Base-by-base conservation (phyloP, 1,284 basidiomycete genomes). In the Crucibulum cyathiforme region DNA sequence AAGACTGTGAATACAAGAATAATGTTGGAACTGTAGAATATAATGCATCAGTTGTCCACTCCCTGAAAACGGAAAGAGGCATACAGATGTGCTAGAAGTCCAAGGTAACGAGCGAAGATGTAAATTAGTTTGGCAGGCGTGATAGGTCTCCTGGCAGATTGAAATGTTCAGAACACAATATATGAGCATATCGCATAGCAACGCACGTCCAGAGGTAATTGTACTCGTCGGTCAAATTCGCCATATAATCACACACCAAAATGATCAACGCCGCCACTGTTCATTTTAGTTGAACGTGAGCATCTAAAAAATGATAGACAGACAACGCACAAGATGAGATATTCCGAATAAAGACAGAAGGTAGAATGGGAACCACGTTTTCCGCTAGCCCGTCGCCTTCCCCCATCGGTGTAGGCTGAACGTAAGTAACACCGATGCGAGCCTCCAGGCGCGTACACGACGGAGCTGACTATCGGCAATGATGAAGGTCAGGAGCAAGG, bases 171-270 rank as follows among this genome's bases (percentile, higher is more conserved):
- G n/a, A 46, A 24, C 35, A 51, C 46, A 45, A 13, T 17, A 38
- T 2, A 31, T 9, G 15, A 19, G 36, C 36, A 15, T 10, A 31
- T 35, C n/a, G 38, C 45, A 37, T 36, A 51, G 50, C 19, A 7
- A 65, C 66, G 8, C 36, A 61, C 67, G 57, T 61, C 67, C 66
- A 69, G 41, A 69, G 62, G 37, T 59, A 63, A 34, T 53, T 53
- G 15, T 58, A 57, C 56, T 69, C 67, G 46, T 63, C 59, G 6
- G 56, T 43, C 9, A 64, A 52, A 8, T 59, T 65, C 9, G 53
- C 24, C 24, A 62, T 8, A 35, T 56, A 63, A 37, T 69, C 67
- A 55, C 58, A 66, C 24, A 59, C 13, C 38, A 69, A 53, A 36
- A 61, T 51, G 8, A 59, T 58, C 19, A 63, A 46, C 9, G 66